Percentiles rank a stretch among this genome's conserved stretches.
Conservation (phyloP, 257 asterid species). For the Euphrasia confusa region DNA sequence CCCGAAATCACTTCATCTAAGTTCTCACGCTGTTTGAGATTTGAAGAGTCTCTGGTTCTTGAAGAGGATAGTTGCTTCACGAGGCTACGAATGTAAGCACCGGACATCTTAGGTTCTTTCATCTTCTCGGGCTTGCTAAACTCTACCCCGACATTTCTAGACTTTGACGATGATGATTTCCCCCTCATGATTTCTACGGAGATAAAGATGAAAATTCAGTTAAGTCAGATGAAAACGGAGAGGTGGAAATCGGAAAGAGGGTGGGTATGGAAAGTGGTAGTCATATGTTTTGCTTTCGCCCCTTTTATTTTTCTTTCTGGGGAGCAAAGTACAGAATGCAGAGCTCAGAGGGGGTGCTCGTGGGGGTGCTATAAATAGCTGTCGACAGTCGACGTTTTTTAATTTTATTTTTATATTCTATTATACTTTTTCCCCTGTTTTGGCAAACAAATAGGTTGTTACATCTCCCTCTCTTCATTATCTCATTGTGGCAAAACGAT, state of each 20-base stretch:
- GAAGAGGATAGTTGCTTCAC: constrained; percentile 64
- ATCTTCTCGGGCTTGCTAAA: constrained; percentile 40
- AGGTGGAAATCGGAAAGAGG: constrained; percentile 30
- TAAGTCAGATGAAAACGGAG: constrained; percentile 23
- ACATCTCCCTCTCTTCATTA: constrained; percentile 5
- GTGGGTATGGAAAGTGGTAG: constrained; percentile 30
- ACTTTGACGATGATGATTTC: constrained; percentile 60
- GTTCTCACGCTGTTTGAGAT: neutral
- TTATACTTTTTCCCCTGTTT: constrained; percentile 35
- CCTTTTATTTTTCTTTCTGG: constrained; percentile 33
- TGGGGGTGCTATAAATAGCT: constrained; percentile 73
- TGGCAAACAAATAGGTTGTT: constrained; percentile 44
- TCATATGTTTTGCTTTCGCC: constrained; percentile 22
- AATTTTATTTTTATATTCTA: no score
- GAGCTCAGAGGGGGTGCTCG: constrained; percentile 56
- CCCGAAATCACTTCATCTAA: neutral
- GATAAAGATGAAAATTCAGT: neutral
- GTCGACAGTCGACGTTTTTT: constrained; percentile 38
- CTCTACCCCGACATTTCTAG: constrained; percentile 39
- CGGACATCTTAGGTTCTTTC: constrained; percentile 63
- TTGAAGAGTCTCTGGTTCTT: constrained; percentile 37
- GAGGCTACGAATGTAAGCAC: constrained; percentile 80
- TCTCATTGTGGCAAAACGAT: neutral
- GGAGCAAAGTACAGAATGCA: constrained; percentile 63
- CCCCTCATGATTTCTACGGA: constrained; percentile 55